Conservation (phyloP, 2,329 filamentous ascomycete genomes). For the Pseudocercospora crystallina region DNA sequence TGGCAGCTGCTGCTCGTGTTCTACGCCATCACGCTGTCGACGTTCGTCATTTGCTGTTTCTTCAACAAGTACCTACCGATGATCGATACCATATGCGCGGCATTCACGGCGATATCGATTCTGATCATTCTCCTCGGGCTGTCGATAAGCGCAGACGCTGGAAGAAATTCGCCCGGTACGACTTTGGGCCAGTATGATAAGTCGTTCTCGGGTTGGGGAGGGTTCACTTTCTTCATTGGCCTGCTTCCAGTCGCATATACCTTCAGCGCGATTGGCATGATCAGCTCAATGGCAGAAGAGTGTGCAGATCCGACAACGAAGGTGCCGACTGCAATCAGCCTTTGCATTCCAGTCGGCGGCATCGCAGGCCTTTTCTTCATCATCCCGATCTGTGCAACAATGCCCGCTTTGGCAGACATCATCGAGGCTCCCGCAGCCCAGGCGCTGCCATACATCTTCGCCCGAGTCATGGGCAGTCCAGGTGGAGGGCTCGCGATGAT, state of each 20-base stretch:
- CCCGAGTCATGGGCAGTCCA: constrained; percentile 50
- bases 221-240: constrained; percentile 63
- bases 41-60: constrained; percentile 65
- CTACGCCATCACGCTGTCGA: constrained; percentile 64
- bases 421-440: constrained; percentile 48
- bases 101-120: constrained; percentile 57
- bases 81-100: constrained; percentile 57
- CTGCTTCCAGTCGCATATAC: constrained; percentile 49
- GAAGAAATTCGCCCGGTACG: constrained; percentile 51
- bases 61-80: constrained; percentile 67
- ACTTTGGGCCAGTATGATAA: constrained; percentile 60
- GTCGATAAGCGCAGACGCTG: constrained; percentile 55
- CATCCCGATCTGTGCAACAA: constrained; percentile 54
- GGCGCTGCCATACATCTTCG: constrained; percentile 53
- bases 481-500: constrained; percentile 49
- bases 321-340: constrained; percentile 53
- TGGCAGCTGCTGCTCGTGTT: constrained; percentile 74
- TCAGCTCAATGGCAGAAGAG: constrained; percentile 63
- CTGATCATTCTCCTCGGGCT: constrained; percentile 58
- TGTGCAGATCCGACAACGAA: constrained; percentile 54
- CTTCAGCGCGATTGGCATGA: constrained; percentile 58
- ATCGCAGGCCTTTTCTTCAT: constrained; percentile 58
- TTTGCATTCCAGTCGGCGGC: constrained; percentile 55
- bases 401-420: constrained; percentile 50
- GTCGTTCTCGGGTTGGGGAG: constrained; percentile 57